Evolutionary conservation across 2,329 filamentous ascomycete species (phyloP).

Genomic region (Aspergillus felis): DNA sequence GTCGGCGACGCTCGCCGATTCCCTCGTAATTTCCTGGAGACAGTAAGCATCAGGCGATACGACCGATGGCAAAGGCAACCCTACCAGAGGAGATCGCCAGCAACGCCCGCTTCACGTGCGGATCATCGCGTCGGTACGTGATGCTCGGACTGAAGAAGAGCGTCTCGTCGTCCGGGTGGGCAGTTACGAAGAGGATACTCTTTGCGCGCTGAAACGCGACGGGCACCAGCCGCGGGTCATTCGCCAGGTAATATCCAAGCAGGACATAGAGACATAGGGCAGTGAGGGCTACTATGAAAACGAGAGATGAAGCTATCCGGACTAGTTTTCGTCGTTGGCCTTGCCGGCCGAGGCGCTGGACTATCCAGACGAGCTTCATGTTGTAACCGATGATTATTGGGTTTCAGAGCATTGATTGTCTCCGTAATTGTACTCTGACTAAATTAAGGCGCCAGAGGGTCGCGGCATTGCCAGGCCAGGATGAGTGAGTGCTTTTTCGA

Average conservation of each 20-base stretch:
- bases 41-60: too few species aligned
- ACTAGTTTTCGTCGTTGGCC: not conserved
- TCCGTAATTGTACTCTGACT: too few species aligned
- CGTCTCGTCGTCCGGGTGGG: conserved; percentile 28
- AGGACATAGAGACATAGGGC: conserved; percentile 35
- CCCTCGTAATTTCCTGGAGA: conserved; percentile 19
- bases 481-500: too few species aligned
- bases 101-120: conserved; percentile 15
- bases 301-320: not conserved
- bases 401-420: too few species aligned
- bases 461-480: too few species aligned
- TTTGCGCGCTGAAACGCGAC: conserved; percentile 30
- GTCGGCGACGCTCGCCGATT: conserved; percentile 15
- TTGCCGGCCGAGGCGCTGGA: not conserved
- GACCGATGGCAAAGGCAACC: too few species aligned
- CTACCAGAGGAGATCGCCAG: conserved; percentile 19
- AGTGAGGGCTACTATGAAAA: conserved; percentile 9
- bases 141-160: conserved; percentile 26
- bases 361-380: not conserved
- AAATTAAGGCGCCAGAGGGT: too few species aligned
- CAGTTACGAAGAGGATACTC: conserved; percentile 38
- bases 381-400: too few species aligned
- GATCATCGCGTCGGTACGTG: conserved; percentile 14
- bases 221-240: conserved; percentile 36
- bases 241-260: conserved; percentile 35